These are phyloP conservation scores for Podila epigama DNA, from an alignment of 192 early-diverging fungal genomes.

Conservation along the genomic window DNA sequence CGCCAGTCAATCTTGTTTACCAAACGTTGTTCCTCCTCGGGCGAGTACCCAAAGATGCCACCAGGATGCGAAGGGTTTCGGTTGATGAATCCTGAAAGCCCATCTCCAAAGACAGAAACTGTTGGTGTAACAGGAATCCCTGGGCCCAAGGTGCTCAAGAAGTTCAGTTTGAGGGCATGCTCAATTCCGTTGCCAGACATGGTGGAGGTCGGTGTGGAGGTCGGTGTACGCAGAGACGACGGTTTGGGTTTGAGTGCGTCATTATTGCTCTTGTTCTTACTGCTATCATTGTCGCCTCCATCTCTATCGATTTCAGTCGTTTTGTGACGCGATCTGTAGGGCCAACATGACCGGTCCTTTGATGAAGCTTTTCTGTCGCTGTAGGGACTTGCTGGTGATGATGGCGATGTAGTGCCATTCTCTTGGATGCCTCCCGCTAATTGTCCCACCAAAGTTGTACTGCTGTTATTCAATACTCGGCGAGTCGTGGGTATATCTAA, in stretches of 20 bases:
- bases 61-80: slow-evolving; percentile 12
- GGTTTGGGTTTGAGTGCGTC: not conserved
- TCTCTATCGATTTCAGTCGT: no score
- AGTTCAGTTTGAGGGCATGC: slow-evolving; percentile 25
- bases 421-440: no score
- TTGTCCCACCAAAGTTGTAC: slow-evolving; percentile 1
- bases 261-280: not conserved
- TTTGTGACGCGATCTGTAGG: no score
- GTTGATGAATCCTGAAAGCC: slow-evolving; percentile 13
- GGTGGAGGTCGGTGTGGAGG: not conserved
- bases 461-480: not conserved
- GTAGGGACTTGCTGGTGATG: no score
- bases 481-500: not conserved
- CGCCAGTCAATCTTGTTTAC: slow-evolving; percentile 52
- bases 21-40: slow-evolving; percentile 39
- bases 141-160: slow-evolving; percentile 29
- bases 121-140: slow-evolving; percentile 32
- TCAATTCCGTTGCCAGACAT: slow-evolving; percentile 20
- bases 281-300: no score
- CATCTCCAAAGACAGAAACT: slow-evolving; percentile 29
- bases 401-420: no score
- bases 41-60: slow-evolving; percentile 25
- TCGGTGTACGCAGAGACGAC: not conserved
- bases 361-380: no score
- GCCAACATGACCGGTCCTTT: no score